Base-by-base conservation (phyloP, 1,139 yeast genomes). In the Candida neerlandica region DNA sequence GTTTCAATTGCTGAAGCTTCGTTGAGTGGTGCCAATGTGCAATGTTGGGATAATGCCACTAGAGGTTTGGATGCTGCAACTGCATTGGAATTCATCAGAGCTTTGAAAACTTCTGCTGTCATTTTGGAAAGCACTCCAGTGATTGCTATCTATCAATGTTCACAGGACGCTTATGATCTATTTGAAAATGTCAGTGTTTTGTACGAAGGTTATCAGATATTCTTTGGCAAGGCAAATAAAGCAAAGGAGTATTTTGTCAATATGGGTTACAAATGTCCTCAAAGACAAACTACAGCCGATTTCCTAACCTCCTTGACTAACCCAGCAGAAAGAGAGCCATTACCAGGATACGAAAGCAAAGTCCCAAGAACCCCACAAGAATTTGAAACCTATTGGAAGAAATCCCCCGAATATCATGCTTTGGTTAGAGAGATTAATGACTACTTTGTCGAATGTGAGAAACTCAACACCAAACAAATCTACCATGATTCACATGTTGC, bases 271-370 rank as follows among this genome's bases (percentile, higher is more conserved):
- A 64, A 75, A n/a, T 86, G 90, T 61, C 86, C 88, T 37, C 75
- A 78, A 35, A 82, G 96, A 65, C 90, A 86, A 70, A 85, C 95
- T 10, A 85, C 94, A 51, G 89, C 92, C 19, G 96, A 89, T 64
- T 89, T 81, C 66, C 72, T 89, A 60, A 89, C 96, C 1, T 82
- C 95, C 1, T 72, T 89, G 46, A 86, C 96, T 2, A 84, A 85
- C 58, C 92, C 96, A 6, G 69, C 75, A 4, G 95, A 86, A 65
- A 80, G 95, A 66, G 66, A 72, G 12, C 66, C 80, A 5, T 67
- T 67, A 51, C 65, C 70, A 15, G 95, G 92, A 1, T 77, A 60
- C 52, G 74, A 71, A 53, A 52, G 51, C 27, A 61, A 55, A 44
- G 72, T 68, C 1, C 72, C 72, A 5, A 53, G 53, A 23, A 58